Evolutionary conservation across 75 land plant genomes (phyloP), one percentile per base, ranked within the genome.

Genomic region (Pinus albicaulis): DNA sequence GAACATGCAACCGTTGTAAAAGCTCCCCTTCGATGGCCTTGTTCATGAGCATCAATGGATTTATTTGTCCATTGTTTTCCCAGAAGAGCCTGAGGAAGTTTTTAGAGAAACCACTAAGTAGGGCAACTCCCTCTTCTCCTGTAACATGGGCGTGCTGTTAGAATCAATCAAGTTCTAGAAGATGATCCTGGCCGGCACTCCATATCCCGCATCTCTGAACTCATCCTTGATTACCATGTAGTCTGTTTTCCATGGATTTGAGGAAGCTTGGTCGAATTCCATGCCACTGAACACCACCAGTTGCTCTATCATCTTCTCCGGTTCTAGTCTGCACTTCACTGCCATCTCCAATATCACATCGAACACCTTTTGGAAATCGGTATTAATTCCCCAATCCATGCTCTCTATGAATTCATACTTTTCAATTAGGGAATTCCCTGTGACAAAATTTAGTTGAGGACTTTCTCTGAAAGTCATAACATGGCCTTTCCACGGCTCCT

Each of bases 251-350:
- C 83, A 80, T 3, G 78, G 76, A 7, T 73, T 66, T 3, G 63
- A 13, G 23, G 80, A 73, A 20, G 86, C 89, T 57, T 70, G n/a
- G 65, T 92, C 85, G 61, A 92, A 90, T 69, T 92, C 93, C 95
- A 92, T 92, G 79, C 88, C 91, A 24, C 86, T 84, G 74, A 88
- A 90, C 28, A 92, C 95, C 41, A 92, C 84, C 26, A 92, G 26
- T 52, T 87, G 79, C 87, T 85, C 86, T 14, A 92, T 75, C 95
- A 92, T 90, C 59, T 84, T 79, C 56, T 86, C 77, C 59, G 75
- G 73, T 7, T 71, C 68, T 34, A 92, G 76, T 1, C 56, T 73
- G 74, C 64, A 77, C 2, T 57, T 44, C 63, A 73, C 76, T 7
- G 86, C 95, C 57, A 84, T 36, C 24, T 63, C n/a, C 28, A 92